phyloP scores from a whole-genome alignment of 768 basidiomycete genomes.

The Sutorius australiensis region DNA sequence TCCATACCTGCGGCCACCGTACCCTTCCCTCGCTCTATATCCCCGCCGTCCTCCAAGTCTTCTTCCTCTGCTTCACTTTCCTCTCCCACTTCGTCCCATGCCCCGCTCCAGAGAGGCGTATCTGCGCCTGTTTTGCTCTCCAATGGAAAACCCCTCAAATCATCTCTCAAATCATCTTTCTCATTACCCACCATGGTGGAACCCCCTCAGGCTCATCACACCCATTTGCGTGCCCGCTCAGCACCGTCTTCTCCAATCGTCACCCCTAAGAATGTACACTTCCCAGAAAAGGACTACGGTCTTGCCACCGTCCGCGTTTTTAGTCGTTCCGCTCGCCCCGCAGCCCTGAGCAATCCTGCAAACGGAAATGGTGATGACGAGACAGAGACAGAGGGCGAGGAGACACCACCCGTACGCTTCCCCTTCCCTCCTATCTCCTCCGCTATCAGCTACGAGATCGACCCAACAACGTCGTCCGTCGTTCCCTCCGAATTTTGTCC shows the following conservation, averaged over 20 bases:
- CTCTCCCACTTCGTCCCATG: constrained; percentile 3
- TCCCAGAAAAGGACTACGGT: constrained; percentile 62
- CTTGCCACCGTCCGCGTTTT: constrained; percentile 62
- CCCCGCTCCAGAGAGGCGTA: constrained; percentile 31
- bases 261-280: constrained; percentile 82
- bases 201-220: not conserved
- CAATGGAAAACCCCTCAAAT: constrained; percentile 84
- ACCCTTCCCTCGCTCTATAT: constrained; percentile 40
- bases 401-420: constrained; percentile 5
- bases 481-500: constrained; percentile 2
- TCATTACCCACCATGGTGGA: constrained; percentile 16
- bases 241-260: constrained; percentile 57
- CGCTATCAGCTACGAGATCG: constrained; percentile 18
- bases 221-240: constrained; percentile 41
- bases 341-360: constrained; percentile 38
- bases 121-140: constrained; percentile 48
- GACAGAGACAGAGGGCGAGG: constrained; percentile 42
- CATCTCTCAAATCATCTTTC: constrained; percentile 63
- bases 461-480: constrained; percentile 16
- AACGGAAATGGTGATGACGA: constrained; percentile 36
- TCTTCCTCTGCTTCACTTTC: not conserved
- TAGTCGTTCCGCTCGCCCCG: constrained; percentile 67
- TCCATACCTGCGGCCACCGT: constrained; percentile 22
- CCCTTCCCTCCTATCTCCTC: constrained; percentile 27
- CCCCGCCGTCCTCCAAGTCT: constrained; percentile 13